Conservation (phyloP, 495 filamentous ascomycete genomes). For the Apodospora peruviana region DNA sequence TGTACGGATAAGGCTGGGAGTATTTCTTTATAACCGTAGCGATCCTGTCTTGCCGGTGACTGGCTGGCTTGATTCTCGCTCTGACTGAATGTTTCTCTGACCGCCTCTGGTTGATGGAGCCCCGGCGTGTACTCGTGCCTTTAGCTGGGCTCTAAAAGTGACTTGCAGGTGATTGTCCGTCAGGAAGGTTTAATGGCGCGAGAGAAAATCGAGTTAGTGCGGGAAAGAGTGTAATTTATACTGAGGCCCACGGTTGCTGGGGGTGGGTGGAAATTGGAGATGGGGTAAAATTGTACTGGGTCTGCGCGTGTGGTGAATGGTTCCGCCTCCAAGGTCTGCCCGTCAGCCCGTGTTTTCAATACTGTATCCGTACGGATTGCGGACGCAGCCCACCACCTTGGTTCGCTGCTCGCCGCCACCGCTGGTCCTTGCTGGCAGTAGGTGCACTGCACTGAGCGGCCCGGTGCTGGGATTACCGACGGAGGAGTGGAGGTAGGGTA, state of each 20-base stretch:
- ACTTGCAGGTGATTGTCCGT: constrained; percentile 17
- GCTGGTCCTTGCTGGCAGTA: too few relatives aligned
- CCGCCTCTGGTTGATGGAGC: too few relatives aligned
- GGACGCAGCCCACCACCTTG: too few relatives aligned
- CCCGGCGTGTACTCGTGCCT: too few relatives aligned
- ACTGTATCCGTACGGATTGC: too few relatives aligned
- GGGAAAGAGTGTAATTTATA: constrained; percentile 28
- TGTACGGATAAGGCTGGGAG: constrained; percentile 2
- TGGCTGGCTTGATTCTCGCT: constrained; percentile 2
- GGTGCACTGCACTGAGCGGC: too few relatives aligned
- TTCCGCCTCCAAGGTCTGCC: too few relatives aligned
- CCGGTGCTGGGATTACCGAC: too few relatives aligned
- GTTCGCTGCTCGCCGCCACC: too few relatives aligned
- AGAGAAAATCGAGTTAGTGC: constrained; percentile 32
- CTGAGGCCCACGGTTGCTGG: constrained; percentile 9
- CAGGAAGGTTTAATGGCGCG: constrained; percentile 19
- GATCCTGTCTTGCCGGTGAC: constrained; percentile 2
- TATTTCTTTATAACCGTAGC: constrained; percentile 8
- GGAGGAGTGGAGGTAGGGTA: too few relatives aligned
- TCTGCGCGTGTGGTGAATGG: too few relatives aligned
- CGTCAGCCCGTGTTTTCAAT: too few relatives aligned
- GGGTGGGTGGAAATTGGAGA: constrained; percentile 17
- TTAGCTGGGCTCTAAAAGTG: constrained; percentile 23
- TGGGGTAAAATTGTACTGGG: constrained; percentile 11
- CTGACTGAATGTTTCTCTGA: constrained; percentile 3